Evolutionary conservation across 768 basidiomycete genomes (phyloP).

Genomic region (Glaciozyma martinii): DNA sequence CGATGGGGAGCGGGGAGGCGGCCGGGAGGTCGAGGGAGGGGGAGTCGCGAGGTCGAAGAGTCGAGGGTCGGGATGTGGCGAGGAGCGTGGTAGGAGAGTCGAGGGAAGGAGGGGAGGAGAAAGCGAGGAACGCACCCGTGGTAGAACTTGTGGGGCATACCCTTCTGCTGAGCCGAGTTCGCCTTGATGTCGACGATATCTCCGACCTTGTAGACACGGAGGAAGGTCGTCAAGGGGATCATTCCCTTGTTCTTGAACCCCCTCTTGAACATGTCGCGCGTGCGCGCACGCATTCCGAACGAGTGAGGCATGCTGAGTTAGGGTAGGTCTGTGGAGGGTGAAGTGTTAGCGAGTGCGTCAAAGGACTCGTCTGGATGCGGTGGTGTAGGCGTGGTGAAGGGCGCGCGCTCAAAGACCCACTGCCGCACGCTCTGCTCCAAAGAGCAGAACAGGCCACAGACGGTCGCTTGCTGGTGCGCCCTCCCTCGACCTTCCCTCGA

Average conservation of each 20-base stretch:
- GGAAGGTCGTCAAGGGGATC: conserved; percentile 82
- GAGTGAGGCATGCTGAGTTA: conserved; percentile 81
- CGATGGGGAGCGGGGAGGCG: conserved; percentile 17
- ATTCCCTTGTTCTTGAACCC: conserved; percentile 95
- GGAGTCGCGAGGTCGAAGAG: conserved; percentile 18
- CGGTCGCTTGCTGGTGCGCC: too few species aligned
- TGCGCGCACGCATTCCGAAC: conserved; percentile 99
- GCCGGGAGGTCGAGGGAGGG: conserved; percentile 30
- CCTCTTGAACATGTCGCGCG: conserved; percentile 97
- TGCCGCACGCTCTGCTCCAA: too few species aligned
- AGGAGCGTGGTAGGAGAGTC: neutral
- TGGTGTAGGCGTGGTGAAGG: too few species aligned
- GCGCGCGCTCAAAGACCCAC: too few species aligned
- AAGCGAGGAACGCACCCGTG: conserved; percentile 48
- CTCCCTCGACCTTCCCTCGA: too few species aligned
- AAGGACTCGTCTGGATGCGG: too few species aligned
- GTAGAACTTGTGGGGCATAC: conserved; percentile 99
- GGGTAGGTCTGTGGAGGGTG: conserved; percentile 12
- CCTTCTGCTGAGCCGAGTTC: conserved; percentile 98
- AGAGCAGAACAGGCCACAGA: too few species aligned
- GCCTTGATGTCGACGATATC: conserved; percentile 99
- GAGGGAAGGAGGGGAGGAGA: neutral
- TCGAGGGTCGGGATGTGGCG: neutral
- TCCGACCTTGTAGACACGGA: conserved; percentile 85
- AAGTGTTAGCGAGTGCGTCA: neutral